These are phyloP conservation scores for Podospora pseudoanserina DNA, from an alignment of 495 filamentous ascomycete species.

Conservation along the genomic window DNA sequence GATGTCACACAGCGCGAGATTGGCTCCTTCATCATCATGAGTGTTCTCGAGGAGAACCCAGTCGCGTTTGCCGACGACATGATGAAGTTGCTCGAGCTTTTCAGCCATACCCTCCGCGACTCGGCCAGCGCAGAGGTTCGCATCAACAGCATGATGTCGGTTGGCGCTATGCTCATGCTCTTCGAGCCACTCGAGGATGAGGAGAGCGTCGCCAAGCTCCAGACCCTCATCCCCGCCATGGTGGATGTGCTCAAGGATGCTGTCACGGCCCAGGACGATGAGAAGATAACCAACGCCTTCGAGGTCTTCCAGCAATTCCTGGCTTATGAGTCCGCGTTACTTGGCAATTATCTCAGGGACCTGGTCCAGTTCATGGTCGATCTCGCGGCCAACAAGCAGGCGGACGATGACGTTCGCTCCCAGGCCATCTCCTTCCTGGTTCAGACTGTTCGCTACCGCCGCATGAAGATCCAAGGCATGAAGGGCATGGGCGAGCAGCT, in stretches of 20 bases:
- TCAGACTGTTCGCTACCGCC: conserved; percentile 85
- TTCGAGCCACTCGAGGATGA: conserved; percentile 81
- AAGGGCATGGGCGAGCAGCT: conserved; percentile 73
- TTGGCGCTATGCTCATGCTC: conserved; percentile 82
- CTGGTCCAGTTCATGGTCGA: conserved; percentile 93
- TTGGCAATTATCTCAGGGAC: conserved; percentile 83
- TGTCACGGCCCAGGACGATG: conserved; percentile 75
- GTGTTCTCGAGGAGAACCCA: conserved; percentile 79
- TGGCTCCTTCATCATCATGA: conserved; percentile 87
- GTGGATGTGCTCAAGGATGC: conserved; percentile 81
- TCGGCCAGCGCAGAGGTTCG: conserved; percentile 87
- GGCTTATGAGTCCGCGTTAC: conserved; percentile 78
- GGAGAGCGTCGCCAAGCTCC: conserved; percentile 66
- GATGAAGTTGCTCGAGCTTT: conserved; percentile 73
- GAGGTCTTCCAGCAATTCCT: conserved; percentile 97
- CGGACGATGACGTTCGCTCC: conserved; percentile 77
- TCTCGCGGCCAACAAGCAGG: conserved; percentile 66
- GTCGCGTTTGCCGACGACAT: conserved; percentile 74
- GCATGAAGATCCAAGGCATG: conserved; percentile 90
- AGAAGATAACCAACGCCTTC: conserved; percentile 81
- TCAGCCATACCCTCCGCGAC: conserved; percentile 83
- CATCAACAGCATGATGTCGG: conserved; percentile 90
- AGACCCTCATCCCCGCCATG: conserved; percentile 79
- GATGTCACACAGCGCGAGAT: conserved; percentile 81
- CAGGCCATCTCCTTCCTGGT: conserved; percentile 93